Conservation (phyloP, 1,284 basidiomycete genomes). For the Cutaneotrichosporon arboriforme region DNA sequence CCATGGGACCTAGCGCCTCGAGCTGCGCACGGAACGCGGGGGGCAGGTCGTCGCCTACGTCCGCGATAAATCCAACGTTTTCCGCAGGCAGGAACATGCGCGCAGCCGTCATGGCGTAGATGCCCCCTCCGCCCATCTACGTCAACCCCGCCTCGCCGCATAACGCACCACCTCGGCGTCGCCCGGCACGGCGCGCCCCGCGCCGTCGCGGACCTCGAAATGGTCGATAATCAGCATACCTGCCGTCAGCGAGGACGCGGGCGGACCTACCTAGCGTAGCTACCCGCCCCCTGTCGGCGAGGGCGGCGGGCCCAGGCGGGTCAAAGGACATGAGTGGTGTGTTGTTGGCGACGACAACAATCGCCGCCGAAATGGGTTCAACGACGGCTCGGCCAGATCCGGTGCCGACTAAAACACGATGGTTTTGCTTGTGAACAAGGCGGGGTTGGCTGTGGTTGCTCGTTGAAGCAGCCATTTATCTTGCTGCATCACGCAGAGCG, state of each 20-base stretch:
- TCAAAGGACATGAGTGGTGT: background rate
- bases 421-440: too few species aligned
- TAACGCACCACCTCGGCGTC: conserved; percentile 34
- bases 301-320: background rate
- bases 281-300: conserved; percentile 12
- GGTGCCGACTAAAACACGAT: too few species aligned
- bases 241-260: conserved; percentile 12
- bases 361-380: too few species aligned
- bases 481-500: too few species aligned
- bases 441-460: too few species aligned
- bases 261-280: conserved; percentile 10
- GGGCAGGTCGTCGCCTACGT: conserved; percentile 75
- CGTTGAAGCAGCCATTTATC: too few species aligned
- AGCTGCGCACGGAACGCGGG: conserved; percentile 56
- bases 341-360: too few species aligned
- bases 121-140: conserved; percentile 87
- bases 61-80: conserved; percentile 72
- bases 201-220: conserved; percentile 59
- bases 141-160: background rate
- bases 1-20: conserved; percentile 62
- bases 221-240: conserved; percentile 91
- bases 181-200: conserved; percentile 54
- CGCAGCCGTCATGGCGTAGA: conserved; percentile 50
- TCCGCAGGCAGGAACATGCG: conserved; percentile 35
- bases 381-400: too few species aligned